A percentile compares a stretch with the other conserved stretches of the same genome.
Conservation (phyloP, 306 rosid genomes). For the Quercus cerris region DNA sequence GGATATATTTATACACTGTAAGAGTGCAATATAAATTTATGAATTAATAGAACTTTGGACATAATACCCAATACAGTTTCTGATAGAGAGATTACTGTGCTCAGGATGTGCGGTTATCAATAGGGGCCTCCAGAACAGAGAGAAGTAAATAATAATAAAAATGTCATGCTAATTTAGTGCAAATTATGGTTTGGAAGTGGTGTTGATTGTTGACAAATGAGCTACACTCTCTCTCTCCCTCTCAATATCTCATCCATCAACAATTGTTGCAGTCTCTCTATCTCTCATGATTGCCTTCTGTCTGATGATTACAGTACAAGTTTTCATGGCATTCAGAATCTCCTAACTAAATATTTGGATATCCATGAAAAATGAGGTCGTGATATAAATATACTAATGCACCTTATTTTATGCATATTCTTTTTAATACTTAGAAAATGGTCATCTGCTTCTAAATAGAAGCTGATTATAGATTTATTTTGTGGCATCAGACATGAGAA, state of each 20-base stretch:
- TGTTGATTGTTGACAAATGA: background rate
- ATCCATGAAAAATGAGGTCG: background rate
- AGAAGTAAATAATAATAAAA: background rate
- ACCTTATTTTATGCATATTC: background rate
- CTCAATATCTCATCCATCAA: background rate
- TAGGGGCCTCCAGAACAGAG: too few relatives aligned
- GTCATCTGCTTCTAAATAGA: background rate
- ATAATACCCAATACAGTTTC: too few relatives aligned
- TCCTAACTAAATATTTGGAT: background rate
- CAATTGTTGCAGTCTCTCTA: background rate
- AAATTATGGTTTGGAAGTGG: background rate
- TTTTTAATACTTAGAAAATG: background rate
- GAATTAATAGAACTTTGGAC: too few relatives aligned
- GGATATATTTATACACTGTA: background rate
- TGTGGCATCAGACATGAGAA: constrained; percentile 62
- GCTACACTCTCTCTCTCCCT: background rate
- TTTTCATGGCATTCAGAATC: background rate
- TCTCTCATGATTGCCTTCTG: background rate
- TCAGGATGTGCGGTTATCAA: too few relatives aligned
- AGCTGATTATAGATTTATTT: background rate
- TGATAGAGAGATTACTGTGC: too few relatives aligned
- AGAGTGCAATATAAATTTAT: background rate
- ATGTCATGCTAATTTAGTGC: background rate
- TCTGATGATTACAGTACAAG: background rate
- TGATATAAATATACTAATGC: background rate